These are phyloP conservation scores for Insectozyma bohioensis DNA, from an alignment of 1,139 yeast genomes.

Conservation along the genomic window DNA sequence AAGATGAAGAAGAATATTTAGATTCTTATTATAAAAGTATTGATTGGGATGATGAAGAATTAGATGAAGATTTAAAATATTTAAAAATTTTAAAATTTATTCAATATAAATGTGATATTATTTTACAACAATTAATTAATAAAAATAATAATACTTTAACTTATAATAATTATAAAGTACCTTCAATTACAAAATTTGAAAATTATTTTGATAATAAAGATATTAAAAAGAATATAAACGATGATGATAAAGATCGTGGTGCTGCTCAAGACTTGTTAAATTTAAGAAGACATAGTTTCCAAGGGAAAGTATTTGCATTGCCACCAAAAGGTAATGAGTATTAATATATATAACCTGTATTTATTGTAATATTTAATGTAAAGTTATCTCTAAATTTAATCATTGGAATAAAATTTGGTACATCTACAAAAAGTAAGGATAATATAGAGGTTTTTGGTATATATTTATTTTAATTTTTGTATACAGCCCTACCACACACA, in stretches of 20 bases:
- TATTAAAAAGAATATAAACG: too few relatives aligned
- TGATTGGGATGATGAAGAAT: slow-evolving; percentile 52
- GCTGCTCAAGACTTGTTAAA: slow-evolving; percentile 14
- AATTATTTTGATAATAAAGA: too few relatives aligned
- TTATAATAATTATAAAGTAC: slow-evolving; percentile 1
- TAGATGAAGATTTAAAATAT: slow-evolving; percentile 51
- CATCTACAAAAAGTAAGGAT: too few relatives aligned
- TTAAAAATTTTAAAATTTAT: slow-evolving; percentile 44
- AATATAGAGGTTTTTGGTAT: too few relatives aligned
- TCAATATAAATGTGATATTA: slow-evolving; percentile 34
- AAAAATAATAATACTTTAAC: neutral
- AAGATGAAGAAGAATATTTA: slow-evolving; percentile 22
- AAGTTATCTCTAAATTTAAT: too few relatives aligned
- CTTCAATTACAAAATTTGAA: slow-evolving; percentile 1
- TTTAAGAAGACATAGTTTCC: slow-evolving; percentile 11
- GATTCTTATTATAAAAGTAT: slow-evolving; percentile 28
- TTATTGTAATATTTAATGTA: too few relatives aligned
- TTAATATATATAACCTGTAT: too few relatives aligned
- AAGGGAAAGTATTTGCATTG: too few relatives aligned
- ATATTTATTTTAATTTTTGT: too few relatives aligned
- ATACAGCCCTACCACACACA: too few relatives aligned
- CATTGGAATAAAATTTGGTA: too few relatives aligned
- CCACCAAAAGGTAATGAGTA: too few relatives aligned
- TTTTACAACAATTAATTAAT: slow-evolving; percentile 11
- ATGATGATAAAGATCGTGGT: slow-evolving; percentile 9